Evolutionary conservation across 1,284 basidiomycete genomes (phyloP).

Genomic region (Polyporus tsugae): DNA sequence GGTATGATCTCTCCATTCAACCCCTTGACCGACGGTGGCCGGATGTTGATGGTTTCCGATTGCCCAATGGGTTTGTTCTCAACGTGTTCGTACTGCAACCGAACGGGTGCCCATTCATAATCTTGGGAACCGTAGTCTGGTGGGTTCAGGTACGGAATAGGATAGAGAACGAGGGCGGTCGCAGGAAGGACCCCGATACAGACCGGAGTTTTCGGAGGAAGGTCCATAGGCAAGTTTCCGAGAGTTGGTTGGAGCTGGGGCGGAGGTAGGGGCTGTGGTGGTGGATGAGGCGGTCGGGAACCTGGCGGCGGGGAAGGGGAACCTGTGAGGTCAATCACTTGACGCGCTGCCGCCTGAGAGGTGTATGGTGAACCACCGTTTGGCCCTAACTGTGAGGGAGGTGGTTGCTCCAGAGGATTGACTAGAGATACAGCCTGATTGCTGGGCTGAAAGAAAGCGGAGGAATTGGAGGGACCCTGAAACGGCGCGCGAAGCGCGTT

Average conservation of each 20-base stretch:
- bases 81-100: conserved; percentile 75
- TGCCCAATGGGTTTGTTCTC: conserved; percentile 61
- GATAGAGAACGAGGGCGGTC: conserved; percentile 88
- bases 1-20: conserved; percentile 58
- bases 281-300: conserved; percentile 29
- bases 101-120: conserved; percentile 80
- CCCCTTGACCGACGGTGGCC: conserved; percentile 63
- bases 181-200: conserved; percentile 89
- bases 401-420: conserved; percentile 20
- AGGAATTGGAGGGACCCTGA: conserved; percentile 41
- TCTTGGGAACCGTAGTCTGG: conserved; percentile 53
- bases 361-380: conserved; percentile 11
- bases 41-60: conserved; percentile 82
- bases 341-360: conserved; percentile 40
- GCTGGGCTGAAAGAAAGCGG: conserved; percentile 44
- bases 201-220: conserved; percentile 80
- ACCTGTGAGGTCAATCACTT: conserved; percentile 79
- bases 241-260: conserved; percentile 22
- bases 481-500: conserved; percentile 35
- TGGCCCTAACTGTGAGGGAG: neutral
- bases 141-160: conserved; percentile 73
- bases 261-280: conserved; percentile 28
- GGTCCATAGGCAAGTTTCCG: conserved; percentile 47
- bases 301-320: conserved; percentile 76
- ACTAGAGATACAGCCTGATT: conserved; percentile 32